Percentiles rank a stretch among this genome's conserved stretches.
These are phyloP conservation scores for Magnaporthiopsis rhizophila DNA, from an alignment of 2,329 filamentous ascomycete species.

Conservation along the genomic window DNA sequence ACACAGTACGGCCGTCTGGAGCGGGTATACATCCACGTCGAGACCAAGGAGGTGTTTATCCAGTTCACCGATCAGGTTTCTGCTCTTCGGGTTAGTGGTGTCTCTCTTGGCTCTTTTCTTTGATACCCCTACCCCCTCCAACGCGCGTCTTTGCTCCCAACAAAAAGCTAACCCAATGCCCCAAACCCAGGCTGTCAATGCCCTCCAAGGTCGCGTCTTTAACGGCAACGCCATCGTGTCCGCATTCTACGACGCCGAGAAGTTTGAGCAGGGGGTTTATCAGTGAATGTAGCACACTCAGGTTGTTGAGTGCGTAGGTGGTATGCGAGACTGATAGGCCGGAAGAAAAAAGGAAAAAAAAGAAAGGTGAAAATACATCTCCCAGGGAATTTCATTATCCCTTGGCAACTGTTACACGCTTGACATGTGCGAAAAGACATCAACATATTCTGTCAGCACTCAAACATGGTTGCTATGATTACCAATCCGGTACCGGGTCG, in stretches of 20 bases:
- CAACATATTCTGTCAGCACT: too few relatives aligned
- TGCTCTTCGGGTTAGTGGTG: conserved; percentile 63
- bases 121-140: neutral
- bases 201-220: conserved; percentile 79
- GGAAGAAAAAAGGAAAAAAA: too few relatives aligned
- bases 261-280: conserved; percentile 57
- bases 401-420: too few relatives aligned
- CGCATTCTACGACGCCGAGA: conserved; percentile 72
- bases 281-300: neutral
- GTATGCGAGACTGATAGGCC: too few relatives aligned
- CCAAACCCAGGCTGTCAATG: conserved; percentile 68
- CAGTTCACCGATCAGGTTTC: conserved; percentile 84
- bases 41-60: conserved; percentile 70
- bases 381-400: too few relatives aligned
- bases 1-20: conserved; percentile 75
- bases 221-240: conserved; percentile 80
- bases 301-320: too few relatives aligned
- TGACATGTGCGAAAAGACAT: too few relatives aligned
- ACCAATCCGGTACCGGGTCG: too few relatives aligned
- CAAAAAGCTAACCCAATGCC: neutral
- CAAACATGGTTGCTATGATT: too few relatives aligned
- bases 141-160: neutral
- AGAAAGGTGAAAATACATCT: too few relatives aligned
- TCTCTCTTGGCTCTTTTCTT: too few relatives aligned
- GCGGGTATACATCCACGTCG: conserved; percentile 64